phyloP scores from a whole-genome alignment of 352 stramenopile species.

The Globisporangium recalcitrans region DNA sequence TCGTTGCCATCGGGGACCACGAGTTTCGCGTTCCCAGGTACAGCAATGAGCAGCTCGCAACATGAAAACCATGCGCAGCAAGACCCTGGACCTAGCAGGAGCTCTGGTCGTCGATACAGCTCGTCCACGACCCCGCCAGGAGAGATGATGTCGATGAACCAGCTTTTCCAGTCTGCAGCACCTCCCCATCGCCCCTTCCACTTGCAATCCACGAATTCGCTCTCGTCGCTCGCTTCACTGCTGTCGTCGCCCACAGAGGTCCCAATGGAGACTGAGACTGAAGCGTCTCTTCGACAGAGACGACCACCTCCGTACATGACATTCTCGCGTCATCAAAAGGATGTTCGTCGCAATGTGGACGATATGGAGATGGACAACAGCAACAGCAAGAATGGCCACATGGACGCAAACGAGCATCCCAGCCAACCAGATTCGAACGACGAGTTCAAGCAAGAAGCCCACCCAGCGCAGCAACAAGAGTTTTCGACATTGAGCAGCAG shows the following conservation, averaged over 20 bases:
- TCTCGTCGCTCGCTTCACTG: constrained; percentile 5
- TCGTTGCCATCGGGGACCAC: background rate
- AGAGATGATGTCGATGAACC: background rate
- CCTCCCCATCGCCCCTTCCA: background rate
- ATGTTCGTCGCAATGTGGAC: background rate
- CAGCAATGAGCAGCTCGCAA: background rate
- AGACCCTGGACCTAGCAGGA: background rate
- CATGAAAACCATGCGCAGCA: background rate
- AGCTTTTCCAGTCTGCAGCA: background rate
- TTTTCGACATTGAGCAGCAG: background rate
- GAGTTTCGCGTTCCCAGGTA: too few species aligned
- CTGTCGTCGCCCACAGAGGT: background rate
- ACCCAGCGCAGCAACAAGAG: background rate
- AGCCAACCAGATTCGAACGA: background rate
- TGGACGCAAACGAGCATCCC: background rate
- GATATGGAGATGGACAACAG: background rate
- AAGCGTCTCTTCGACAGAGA: background rate
- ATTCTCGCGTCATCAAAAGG: background rate
- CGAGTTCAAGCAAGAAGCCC: constrained; percentile 1
- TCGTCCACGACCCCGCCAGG: background rate
- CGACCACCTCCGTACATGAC: background rate
- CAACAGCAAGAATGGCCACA: background rate
- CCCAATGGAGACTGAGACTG: background rate
- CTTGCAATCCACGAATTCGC: background rate
- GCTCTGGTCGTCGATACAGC: background rate